phyloP scores from a whole-genome alignment of 352 stramenopile genomes.

The Pythium monospermum region DNA sequence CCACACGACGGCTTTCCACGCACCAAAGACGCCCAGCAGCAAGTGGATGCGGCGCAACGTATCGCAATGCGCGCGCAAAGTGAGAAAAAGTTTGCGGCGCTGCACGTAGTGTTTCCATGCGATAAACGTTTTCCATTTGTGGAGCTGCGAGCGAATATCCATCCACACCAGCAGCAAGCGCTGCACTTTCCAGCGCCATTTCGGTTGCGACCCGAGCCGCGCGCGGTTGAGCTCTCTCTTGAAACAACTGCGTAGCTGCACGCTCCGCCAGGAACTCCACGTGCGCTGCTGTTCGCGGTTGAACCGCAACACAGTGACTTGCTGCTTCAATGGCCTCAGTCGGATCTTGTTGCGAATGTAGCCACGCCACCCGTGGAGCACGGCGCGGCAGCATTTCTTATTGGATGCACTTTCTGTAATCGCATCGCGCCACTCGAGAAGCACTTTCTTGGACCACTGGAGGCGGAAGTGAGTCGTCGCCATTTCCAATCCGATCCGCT shows the following conservation, averaged over 20 bases:
- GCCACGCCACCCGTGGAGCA: constrained; percentile 21
- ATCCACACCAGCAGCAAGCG: constrained; percentile 55
- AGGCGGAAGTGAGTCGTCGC: constrained; percentile 20
- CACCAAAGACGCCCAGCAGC: constrained; percentile 42
- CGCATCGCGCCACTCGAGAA: constrained; percentile 40
- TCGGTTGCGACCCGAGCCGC: constrained; percentile 33
- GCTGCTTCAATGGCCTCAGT: constrained; percentile 35
- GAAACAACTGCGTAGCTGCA: constrained; percentile 52
- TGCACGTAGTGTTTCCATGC: constrained; percentile 42
- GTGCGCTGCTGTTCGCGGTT: constrained; percentile 22
- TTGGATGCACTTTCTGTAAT: constrained; percentile 36
- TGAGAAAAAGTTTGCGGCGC: constrained; percentile 48
- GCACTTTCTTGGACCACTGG: constrained; percentile 12
- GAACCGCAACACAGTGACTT: constrained; percentile 14
- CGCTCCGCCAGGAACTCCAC: constrained; percentile 42
- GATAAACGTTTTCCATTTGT: constrained; percentile 35
- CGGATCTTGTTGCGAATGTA: constrained; percentile 33
- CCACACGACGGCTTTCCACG: constrained; percentile 63
- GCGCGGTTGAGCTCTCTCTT: constrained; percentile 50
- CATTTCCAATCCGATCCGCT: constrained; percentile 14
- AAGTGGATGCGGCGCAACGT: constrained; percentile 32
- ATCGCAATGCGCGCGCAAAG: constrained; percentile 38
- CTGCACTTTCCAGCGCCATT: constrained; percentile 42
- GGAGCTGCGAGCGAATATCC: constrained; percentile 17
- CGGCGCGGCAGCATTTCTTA: constrained; percentile 39